These are phyloP conservation scores for Mortierella sp. DNA, from an alignment of 371 early-diverging fungal species.

Conservation along the genomic window DNA sequence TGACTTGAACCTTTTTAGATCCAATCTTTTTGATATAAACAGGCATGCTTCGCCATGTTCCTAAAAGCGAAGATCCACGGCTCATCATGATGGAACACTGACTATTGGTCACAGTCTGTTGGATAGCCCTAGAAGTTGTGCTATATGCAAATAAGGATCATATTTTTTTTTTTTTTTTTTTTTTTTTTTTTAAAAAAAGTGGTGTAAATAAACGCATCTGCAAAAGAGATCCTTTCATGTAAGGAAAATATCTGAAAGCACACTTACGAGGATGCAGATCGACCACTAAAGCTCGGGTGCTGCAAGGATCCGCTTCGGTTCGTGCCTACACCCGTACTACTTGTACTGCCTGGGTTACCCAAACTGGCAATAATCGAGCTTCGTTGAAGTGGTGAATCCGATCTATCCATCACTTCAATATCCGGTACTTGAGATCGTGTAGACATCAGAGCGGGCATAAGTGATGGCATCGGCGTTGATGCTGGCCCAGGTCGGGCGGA, in stretches of 20 bases:
- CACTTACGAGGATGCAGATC: conserved; percentile 36
- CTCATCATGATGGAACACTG: conserved; percentile 28
- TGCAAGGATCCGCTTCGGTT: too few species aligned
- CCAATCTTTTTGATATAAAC: conserved; percentile 58
- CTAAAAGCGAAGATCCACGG: conserved; percentile 31
- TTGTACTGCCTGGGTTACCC: neutral
- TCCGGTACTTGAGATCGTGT: too few species aligned
- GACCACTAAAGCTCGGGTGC: conserved; percentile 5
- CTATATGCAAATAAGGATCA: conserved; percentile 28
- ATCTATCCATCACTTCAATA: too few species aligned
- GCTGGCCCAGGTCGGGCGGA: too few species aligned
- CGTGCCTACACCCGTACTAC: neutral
- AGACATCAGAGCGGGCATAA: too few species aligned
- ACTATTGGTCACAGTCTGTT: conserved; percentile 12
- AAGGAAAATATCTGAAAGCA: too few species aligned
- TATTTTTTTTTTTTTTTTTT: too few species aligned
- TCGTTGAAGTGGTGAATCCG: neutral
- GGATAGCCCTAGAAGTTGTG: conserved; percentile 16
- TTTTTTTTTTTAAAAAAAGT: too few species aligned
- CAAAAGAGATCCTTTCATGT: too few species aligned
- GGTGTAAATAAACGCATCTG: neutral
- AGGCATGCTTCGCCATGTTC: conserved; percentile 59
- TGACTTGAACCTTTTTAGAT: conserved; percentile 43
- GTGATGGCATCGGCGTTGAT: too few species aligned
- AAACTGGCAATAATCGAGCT: too few species aligned